phyloP scores from a whole-genome alignment of 768 basidiomycete species.

The Boletus subparvulus region DNA sequence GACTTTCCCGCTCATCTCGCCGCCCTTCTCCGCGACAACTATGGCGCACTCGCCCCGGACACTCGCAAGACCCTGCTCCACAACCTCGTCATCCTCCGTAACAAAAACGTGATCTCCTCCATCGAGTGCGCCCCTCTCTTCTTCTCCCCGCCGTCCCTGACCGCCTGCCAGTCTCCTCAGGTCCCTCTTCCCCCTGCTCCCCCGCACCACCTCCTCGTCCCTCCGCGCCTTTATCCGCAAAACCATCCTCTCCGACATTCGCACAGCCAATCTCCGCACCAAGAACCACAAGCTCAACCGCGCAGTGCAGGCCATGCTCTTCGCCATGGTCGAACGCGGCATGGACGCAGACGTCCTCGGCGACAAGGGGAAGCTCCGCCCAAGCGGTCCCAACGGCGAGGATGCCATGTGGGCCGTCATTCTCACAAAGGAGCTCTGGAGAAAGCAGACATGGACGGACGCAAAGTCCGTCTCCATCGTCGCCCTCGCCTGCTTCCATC shows the following conservation, averaged over 20 bases:
- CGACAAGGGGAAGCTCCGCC: conserved; percentile 76
- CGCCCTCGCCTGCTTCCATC: conserved; percentile 90
- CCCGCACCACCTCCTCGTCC: conserved; percentile 85
- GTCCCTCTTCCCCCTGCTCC: conserved; percentile 90
- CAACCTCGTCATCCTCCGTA: conserved; percentile 89
- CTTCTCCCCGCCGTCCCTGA: conserved; percentile 3
- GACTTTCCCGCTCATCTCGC: conserved; percentile 83
- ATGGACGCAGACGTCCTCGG: conserved; percentile 80
- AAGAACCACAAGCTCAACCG: conserved; percentile 97
- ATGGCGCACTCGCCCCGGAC: conserved; percentile 73
- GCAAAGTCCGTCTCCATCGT: conserved; percentile 91
- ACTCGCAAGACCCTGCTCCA: conserved; percentile 83
- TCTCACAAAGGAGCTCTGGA: conserved; percentile 91
- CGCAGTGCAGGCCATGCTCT: conserved; percentile 93
- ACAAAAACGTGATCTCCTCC: conserved; percentile 89
- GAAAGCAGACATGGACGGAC: conserved; percentile 90
- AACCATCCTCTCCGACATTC: conserved; percentile 92
- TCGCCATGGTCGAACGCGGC: conserved; percentile 92
- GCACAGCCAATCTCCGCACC: conserved; percentile 80
- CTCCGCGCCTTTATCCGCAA: conserved; percentile 85
- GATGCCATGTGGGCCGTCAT: conserved; percentile 99
- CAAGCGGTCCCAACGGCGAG: conserved; percentile 52
- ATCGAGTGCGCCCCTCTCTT: conserved; percentile 65
- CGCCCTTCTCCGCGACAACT: conserved; percentile 73
- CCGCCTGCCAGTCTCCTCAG: conserved; percentile 66